Percentiles rank a stretch among this genome's conserved stretches.
Conservation (phyloP, 371 early-diverging fungal species). For the Mortierella sp. region DNA sequence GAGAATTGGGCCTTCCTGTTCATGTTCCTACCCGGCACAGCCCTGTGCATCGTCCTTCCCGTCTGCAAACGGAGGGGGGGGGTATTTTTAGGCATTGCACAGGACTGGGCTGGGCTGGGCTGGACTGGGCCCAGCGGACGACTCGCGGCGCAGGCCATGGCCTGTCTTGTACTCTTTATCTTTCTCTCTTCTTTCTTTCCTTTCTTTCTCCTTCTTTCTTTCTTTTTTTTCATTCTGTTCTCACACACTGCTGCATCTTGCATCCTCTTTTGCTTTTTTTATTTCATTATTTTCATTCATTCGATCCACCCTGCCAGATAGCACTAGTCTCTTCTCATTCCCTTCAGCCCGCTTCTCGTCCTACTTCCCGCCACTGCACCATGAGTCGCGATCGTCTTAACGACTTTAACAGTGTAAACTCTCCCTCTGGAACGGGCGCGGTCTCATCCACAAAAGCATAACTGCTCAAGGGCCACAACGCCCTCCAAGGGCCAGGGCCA, state of each 20-base stretch:
- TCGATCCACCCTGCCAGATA: neutral
- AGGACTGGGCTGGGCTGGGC: too few species aligned
- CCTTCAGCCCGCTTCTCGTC: neutral
- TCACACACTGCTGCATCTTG: neutral
- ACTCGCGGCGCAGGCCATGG: too few species aligned
- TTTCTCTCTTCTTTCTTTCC: neutral
- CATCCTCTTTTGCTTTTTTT: neutral
- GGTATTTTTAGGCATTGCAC: too few species aligned
- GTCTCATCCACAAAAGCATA: neutral
- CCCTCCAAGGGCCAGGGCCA: too few species aligned
- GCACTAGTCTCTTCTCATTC: neutral
- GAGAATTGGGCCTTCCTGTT: too few species aligned
- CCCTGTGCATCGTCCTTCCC: too few species aligned
- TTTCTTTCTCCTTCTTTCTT: neutral
- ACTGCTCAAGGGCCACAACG: neutral
- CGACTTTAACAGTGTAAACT: conserved; percentile 23
- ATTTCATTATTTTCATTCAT: neutral
- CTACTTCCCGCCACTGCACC: neutral
- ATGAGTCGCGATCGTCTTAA: conserved; percentile 49
- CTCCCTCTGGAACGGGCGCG: neutral
- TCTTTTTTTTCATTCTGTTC: neutral
- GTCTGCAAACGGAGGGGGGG: too few species aligned
- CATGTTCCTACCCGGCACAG: too few species aligned
- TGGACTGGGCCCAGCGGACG: too few species aligned
- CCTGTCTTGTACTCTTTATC: too few species aligned